Evolutionary conservation across 2,329 filamentous ascomycete genomes (phyloP).

Genomic region (Penicillium janthinellum): DNA sequence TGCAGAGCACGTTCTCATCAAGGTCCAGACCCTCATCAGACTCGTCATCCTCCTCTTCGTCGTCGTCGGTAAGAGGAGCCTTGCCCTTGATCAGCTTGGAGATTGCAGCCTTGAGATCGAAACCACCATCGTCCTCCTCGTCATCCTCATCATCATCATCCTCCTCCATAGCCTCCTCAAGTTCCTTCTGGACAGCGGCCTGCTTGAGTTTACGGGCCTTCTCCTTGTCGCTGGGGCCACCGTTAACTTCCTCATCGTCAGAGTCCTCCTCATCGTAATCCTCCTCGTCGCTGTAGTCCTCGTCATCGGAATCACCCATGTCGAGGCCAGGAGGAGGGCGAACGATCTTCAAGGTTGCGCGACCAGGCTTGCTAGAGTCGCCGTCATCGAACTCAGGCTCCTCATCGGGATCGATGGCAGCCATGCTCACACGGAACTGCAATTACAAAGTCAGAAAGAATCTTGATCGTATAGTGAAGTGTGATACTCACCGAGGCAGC

Average conservation of each 20-base stretch:
- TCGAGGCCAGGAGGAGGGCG: slow-evolving; percentile 66
- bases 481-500: slow-evolving; percentile 73
- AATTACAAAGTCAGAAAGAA: slow-evolving; percentile 10
- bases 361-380: slow-evolving; percentile 64
- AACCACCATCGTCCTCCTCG: slow-evolving; percentile 68
- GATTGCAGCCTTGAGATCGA: slow-evolving; percentile 50
- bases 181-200: slow-evolving; percentile 74
- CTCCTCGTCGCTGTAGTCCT: slow-evolving; percentile 47
- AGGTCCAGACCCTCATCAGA: slow-evolving; percentile 63
- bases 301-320: slow-evolving; percentile 61
- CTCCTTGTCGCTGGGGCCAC: slow-evolving; percentile 85
- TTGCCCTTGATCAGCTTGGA: slow-evolving; percentile 66
- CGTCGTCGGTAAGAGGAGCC: slow-evolving; percentile 68
- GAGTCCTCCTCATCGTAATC: slow-evolving; percentile 46
- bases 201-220: slow-evolving; percentile 87
- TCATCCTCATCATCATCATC: slow-evolving; percentile 60
- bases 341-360: slow-evolving; percentile 88
- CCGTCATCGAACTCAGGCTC: slow-evolving; percentile 66
- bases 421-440: slow-evolving; percentile 98
- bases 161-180: slow-evolving; percentile 67
- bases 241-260: slow-evolving; percentile 76
- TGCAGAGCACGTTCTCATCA: slow-evolving; percentile 93
- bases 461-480: background rate
- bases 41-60: slow-evolving; percentile 62
- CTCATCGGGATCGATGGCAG: slow-evolving; percentile 89